Conservation (phyloP, 768 basidiomycete species). For the Leccinum truebloodii region DNA sequence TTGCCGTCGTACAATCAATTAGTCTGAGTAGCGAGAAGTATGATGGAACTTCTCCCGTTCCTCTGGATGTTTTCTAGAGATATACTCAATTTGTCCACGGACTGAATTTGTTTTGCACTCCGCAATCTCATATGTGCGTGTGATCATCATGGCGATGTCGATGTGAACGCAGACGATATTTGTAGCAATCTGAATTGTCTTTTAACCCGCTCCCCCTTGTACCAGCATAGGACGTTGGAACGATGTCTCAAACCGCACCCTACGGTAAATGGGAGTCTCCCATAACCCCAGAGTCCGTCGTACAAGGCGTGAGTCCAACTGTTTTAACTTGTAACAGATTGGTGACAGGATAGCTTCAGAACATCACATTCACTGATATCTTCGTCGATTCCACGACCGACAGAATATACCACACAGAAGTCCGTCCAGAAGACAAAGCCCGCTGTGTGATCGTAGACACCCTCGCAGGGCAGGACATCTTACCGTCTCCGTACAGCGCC, state of each 20-base stretch:
- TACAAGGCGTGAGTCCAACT: constrained; percentile 41
- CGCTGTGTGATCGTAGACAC: constrained; percentile 42
- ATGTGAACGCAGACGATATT: background rate
- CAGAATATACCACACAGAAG: constrained; percentile 57
- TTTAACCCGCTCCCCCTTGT: background rate
- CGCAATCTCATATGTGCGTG: background rate
- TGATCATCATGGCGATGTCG: background rate
- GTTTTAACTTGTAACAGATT: background rate
- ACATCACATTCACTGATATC: constrained; percentile 40
- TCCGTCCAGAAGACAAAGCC: constrained; percentile 48
- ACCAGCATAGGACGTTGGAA: background rate
- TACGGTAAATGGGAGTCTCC: constrained; percentile 66
- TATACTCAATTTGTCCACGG: background rate
- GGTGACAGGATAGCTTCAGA: constrained; percentile 21
- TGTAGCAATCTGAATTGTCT: background rate
- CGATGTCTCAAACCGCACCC: constrained; percentile 39
- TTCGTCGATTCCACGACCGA: constrained; percentile 53
- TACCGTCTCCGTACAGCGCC: constrained; percentile 55
- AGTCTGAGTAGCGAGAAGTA: no score
- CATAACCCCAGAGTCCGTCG: constrained; percentile 53
- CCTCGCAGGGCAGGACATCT: constrained; percentile 45
- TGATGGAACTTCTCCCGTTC: no score
- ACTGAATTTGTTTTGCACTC: background rate
- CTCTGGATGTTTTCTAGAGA: no score
- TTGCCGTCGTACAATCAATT: no score